phyloP scores from a whole-genome alignment of 495 filamentous ascomycete genomes.

The Penicillium tannophilum region DNA sequence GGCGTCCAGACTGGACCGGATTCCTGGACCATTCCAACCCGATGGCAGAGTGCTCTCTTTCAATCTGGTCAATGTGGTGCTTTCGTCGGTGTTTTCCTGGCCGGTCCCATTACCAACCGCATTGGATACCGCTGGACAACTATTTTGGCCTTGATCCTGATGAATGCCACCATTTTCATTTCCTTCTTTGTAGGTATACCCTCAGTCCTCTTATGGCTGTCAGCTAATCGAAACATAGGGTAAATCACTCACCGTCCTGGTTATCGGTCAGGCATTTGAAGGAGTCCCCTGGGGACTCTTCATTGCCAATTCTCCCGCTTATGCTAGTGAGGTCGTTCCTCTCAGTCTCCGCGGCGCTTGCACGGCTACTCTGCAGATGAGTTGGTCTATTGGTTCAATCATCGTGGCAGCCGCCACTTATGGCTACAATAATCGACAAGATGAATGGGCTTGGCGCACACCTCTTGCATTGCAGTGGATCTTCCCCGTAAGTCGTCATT shows the following conservation, averaged over 20 bases:
- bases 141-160: slow-evolving; percentile 52
- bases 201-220: slow-evolving; percentile 65
- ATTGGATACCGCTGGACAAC: slow-evolving; percentile 66
- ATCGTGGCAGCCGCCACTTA: slow-evolving; percentile 69
- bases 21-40: slow-evolving; percentile 38
- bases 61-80: slow-evolving; percentile 61
- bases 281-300: slow-evolving; percentile 81
- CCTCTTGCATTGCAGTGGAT: slow-evolving; percentile 78
- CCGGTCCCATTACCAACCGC: slow-evolving; percentile 62
- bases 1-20: slow-evolving; percentile 30
- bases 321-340: slow-evolving; percentile 79
- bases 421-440: slow-evolving; percentile 50
- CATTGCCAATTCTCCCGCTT: slow-evolving; percentile 74
- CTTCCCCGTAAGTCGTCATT: slow-evolving; percentile 58
- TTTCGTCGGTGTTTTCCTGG: slow-evolving; percentile 65
- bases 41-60: slow-evolving; percentile 66
- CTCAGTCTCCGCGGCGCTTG: slow-evolving; percentile 69
- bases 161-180: slow-evolving; percentile 63
- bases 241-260: slow-evolving; percentile 59
- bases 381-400: slow-evolving; percentile 73
- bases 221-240: slow-evolving; percentile 57
- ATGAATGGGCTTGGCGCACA: slow-evolving; percentile 66
- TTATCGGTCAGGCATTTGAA: slow-evolving; percentile 68
- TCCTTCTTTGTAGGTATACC: slow-evolving; percentile 74
- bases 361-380: slow-evolving; percentile 78